Evolutionary conservation across 2,329 filamentous ascomycete genomes (phyloP).

Genomic region (Fusarium sp.): DNA sequence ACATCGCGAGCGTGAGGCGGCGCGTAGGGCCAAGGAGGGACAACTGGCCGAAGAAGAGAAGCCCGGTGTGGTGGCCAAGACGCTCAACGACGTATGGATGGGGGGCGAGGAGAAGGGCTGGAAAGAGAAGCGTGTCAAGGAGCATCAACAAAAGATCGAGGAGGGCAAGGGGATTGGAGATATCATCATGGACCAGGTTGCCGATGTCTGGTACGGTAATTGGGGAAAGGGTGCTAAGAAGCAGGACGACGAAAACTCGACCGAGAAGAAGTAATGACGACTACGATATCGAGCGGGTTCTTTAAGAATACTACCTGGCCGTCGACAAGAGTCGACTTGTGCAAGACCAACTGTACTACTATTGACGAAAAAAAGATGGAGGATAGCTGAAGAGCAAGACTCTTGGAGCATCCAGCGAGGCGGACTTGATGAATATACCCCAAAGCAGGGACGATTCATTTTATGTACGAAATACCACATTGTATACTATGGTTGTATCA

Average conservation of each 20-base stretch:
- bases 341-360: constrained; percentile 35
- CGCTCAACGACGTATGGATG: constrained; percentile 66
- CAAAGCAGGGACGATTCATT: neutral
- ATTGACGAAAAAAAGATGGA: constrained; percentile 8
- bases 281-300: neutral
- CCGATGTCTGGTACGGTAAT: constrained; percentile 62
- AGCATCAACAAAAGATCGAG: constrained; percentile 64
- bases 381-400: neutral
- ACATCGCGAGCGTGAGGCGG: constrained; percentile 56
- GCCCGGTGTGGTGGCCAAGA: constrained; percentile 46
- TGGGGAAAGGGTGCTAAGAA: constrained; percentile 48
- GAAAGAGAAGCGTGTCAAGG: constrained; percentile 62
- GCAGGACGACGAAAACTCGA: constrained; percentile 41
- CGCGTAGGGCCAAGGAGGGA: constrained; percentile 40
- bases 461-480: constrained; percentile 23
- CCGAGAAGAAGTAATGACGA: constrained; percentile 40
- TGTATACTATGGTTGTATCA: constrained; percentile 12
- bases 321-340: constrained; percentile 12
- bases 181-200: constrained; percentile 67
- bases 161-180: constrained; percentile 67
- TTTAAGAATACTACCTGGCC: neutral
- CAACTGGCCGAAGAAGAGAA: constrained; percentile 46
- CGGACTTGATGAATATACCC: constrained; percentile 3
- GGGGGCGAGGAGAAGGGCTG: constrained; percentile 66
- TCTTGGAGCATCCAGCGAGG: constrained; percentile 7